These are phyloP conservation scores for Erysimum cheiranthoides DNA, from an alignment of 345 rosid species.

Conservation along the genomic window DNA sequence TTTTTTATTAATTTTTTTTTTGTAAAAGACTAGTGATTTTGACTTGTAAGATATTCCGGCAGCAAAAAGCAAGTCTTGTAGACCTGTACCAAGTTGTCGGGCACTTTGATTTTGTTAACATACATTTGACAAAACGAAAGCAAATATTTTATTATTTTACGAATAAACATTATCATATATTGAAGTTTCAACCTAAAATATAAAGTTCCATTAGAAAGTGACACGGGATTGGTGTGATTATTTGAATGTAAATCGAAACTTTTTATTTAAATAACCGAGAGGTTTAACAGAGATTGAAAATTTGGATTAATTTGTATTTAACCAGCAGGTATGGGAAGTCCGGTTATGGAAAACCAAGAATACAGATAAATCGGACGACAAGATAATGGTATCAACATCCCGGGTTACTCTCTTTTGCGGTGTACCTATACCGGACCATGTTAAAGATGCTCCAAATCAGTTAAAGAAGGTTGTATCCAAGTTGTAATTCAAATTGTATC, in stretches of 20 bases:
- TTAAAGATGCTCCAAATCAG: constrained; percentile 55
- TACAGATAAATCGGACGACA: constrained; percentile 46
- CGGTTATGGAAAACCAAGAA: constrained; percentile 65
- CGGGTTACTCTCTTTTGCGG: constrained; percentile 74
- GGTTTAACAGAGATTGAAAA: neutral
- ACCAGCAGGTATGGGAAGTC: constrained; percentile 85
- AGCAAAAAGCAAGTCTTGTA: neutral
- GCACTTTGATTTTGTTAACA: constrained; percentile 12
- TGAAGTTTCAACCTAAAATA: neutral
- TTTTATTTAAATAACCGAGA: neutral
- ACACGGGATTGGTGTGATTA: neutral
- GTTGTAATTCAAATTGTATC: constrained; percentile 19
- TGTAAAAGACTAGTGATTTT: neutral
- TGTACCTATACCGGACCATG: constrained; percentile 72
- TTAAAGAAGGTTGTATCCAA: constrained; percentile 56
- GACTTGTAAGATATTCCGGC: neutral
- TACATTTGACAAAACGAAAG: constrained; percentile 23
- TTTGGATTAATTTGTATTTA: neutral
- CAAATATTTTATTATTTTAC: neutral
- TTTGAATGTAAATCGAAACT: neutral
- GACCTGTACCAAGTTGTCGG: constrained; percentile 11
- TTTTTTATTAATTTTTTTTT: too few species aligned
- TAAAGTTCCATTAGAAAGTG: neutral
- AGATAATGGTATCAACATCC: constrained; percentile 61
- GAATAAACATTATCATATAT: neutral